Evolutionary conservation across 345 rosid genomes (phyloP), one percentile per base, ranked within the genome.

Genomic region (Gossypium mustelinum): DNA sequence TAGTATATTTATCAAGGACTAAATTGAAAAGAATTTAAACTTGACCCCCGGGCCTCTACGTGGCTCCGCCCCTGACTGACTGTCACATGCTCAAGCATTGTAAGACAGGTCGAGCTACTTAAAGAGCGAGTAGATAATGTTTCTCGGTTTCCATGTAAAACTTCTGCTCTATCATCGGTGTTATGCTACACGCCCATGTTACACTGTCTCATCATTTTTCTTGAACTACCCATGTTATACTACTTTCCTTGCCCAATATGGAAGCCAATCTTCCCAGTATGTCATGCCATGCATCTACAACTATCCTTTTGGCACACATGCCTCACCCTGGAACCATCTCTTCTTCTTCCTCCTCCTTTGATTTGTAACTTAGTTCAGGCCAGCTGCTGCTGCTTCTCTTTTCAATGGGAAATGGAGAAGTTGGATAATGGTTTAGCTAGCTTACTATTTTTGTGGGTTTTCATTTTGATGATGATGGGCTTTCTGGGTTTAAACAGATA

Each of bases 381-480:
- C 59, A 8, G 34, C 34, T 29, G 27, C 16, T 3, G 14, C 61
- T 2, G 27, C 60, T 56, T 51, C 55, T 97, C 55, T 7, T 14
- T 52, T 16, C 5, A 16, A 5, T 16, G 56, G 56, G 56, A 5
- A 52, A 16, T 52, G 56, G n/a, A 16, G 56, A 50, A 50, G 7
- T 52, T 34, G 41, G 7, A 5, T 34, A 34, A 5, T 34, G 41
- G 56, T 1, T 52, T 52, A 52, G 56, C 56, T 52, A 52, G 56
- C 2, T 52, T 52, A 16, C 18, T 52, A 1, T 16, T 52, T n/a
- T 4, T 16, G 20, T 52, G 56, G 18, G 56, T 8, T 52, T 52
- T 52, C 9, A n/a, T 52, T 16, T 52, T 7, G 56, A 9, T 2
- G 16, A 13, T 50, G 3, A 13, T 50, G 17, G 1, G 56, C 20